Evolutionary conservation across 2,329 filamentous ascomycete genomes (phyloP).

Genomic region (Rhinocladiella mackenziei): DNA sequence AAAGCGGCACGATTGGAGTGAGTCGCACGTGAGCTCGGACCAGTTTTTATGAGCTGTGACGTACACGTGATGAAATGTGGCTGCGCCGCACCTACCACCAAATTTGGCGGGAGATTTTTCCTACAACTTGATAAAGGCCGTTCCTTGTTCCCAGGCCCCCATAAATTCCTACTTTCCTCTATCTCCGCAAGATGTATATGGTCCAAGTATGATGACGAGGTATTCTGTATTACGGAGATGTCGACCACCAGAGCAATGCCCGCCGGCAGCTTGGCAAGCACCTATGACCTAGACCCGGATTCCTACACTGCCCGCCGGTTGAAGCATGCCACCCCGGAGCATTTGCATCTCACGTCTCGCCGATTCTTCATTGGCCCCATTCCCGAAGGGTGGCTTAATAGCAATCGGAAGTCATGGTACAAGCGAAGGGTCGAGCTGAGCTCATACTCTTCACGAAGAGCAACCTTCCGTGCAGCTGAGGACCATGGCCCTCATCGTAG

Average conservation of each 20-base stretch:
- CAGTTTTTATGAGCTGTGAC: no score
- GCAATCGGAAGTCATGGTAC: conserved; percentile 62
- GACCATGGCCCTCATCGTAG: conserved; percentile 42
- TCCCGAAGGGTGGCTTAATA: conserved; percentile 61
- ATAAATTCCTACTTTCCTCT: no score
- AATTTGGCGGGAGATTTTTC: no score
- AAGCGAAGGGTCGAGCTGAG: conserved; percentile 42
- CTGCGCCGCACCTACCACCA: no score
- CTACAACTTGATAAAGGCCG: no score
- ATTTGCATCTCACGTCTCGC: conserved; percentile 58
- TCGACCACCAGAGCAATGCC: conserved; percentile 15
- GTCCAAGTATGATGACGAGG: no score
- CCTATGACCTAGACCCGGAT: conserved; percentile 39
- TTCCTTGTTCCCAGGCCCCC: no score
- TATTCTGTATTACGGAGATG: no score
- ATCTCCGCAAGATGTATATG: no score
- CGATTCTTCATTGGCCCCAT: conserved; percentile 64
- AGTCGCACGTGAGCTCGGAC: no score
- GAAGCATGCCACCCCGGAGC: conserved; percentile 58
- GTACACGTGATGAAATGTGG: no score
- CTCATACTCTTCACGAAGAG: conserved; percentile 46
- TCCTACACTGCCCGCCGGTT: conserved; percentile 55
- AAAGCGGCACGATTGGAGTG: no score
- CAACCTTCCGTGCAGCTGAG: conserved; percentile 52
- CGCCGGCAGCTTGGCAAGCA: conserved; percentile 14